A percentile compares a stretch with the other conserved stretches of the same genome.
phyloP scores from a whole-genome alignment of 1,284 basidiomycete genomes.

The Hemileia vastatrix region DNA sequence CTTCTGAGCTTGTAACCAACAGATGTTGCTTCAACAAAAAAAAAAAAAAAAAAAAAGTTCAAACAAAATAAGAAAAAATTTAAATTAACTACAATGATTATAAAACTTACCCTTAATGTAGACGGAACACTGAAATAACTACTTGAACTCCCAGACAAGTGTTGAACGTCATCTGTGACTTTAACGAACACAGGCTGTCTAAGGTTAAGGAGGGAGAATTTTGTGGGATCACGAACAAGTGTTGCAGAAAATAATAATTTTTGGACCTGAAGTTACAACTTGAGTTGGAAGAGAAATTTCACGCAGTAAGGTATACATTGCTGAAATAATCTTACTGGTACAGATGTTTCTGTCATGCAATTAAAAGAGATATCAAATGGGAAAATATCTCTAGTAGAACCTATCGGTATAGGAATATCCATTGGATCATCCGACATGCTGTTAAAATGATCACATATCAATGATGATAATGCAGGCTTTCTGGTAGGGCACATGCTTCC shows the following conservation, averaged over 20 bases:
- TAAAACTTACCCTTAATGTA: slow-evolving; percentile 55
- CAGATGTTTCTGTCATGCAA: too few relatives aligned
- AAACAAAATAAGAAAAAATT: neutral
- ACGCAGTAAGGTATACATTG: neutral
- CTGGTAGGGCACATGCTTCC: neutral
- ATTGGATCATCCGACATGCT: too few relatives aligned
- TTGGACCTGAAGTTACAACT: slow-evolving; percentile 57
- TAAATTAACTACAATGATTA: slow-evolving; percentile 7
- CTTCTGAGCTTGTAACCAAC: slow-evolving; percentile 64
- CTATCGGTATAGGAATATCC: too few relatives aligned
- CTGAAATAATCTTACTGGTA: neutral
- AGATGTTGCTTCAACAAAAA: slow-evolving; percentile 62
- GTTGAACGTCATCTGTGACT: slow-evolving; percentile 52
- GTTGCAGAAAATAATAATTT: slow-evolving; percentile 96
- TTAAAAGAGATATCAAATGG: too few relatives aligned
- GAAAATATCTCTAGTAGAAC: too few relatives aligned
- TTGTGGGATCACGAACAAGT: slow-evolving; percentile 82
- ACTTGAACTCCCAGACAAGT: slow-evolving; percentile 45
- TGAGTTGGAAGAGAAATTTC: slow-evolving; percentile 34
- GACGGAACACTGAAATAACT: slow-evolving; percentile 68
- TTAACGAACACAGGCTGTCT: slow-evolving; percentile 78
- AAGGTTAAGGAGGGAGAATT: slow-evolving; percentile 72
- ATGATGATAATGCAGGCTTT: slow-evolving; percentile 22
- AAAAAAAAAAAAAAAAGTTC: neutral
- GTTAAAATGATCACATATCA: too few relatives aligned